Evolutionary conservation across 1,139 yeast species (phyloP).

Genomic region (Wickerhamiella pararugosa): DNA sequence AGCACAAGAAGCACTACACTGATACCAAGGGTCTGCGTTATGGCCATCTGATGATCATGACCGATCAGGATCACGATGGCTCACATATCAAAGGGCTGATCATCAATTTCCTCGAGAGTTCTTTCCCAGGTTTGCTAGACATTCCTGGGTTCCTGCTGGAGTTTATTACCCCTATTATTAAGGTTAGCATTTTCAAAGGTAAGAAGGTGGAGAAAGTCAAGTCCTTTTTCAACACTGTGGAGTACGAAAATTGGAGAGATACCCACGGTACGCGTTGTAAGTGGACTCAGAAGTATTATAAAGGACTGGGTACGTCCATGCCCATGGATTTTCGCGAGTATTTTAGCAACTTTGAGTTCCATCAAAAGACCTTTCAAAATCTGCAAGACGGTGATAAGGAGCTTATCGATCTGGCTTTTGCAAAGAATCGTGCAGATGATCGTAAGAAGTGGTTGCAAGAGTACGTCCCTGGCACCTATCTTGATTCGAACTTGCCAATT

Average conservation of each 20-base stretch:
- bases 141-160: slow-evolving; percentile 88
- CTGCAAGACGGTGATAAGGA: slow-evolving; percentile 67
- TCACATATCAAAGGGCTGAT: slow-evolving; percentile 94
- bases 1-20: slow-evolving; percentile 75
- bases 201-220: slow-evolving; percentile 38
- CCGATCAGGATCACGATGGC: slow-evolving; percentile 99
- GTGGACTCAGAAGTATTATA: slow-evolving; percentile 91
- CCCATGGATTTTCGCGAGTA: slow-evolving; percentile 76
- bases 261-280: slow-evolving; percentile 59
- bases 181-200: slow-evolving; percentile 65
- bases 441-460: slow-evolving; percentile 94
- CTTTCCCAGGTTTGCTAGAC: slow-evolving; percentile 85
- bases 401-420: slow-evolving; percentile 83
- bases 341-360: slow-evolving; percentile 72
- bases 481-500: slow-evolving; percentile 61
- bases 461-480: slow-evolving; percentile 79
- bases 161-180: slow-evolving; percentile 93
- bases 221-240: slow-evolving; percentile 90
- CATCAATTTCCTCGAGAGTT: slow-evolving; percentile 81
- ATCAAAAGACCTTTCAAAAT: slow-evolving; percentile 73
- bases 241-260: slow-evolving; percentile 87
- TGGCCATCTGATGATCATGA: slow-evolving; percentile 97
- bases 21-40: slow-evolving; percentile 67
- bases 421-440: slow-evolving; percentile 91
- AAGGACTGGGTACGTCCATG: slow-evolving; percentile 95